phyloP scores from a whole-genome alignment of 495 filamentous ascomycete genomes.

The Apiosordaria backusii region DNA sequence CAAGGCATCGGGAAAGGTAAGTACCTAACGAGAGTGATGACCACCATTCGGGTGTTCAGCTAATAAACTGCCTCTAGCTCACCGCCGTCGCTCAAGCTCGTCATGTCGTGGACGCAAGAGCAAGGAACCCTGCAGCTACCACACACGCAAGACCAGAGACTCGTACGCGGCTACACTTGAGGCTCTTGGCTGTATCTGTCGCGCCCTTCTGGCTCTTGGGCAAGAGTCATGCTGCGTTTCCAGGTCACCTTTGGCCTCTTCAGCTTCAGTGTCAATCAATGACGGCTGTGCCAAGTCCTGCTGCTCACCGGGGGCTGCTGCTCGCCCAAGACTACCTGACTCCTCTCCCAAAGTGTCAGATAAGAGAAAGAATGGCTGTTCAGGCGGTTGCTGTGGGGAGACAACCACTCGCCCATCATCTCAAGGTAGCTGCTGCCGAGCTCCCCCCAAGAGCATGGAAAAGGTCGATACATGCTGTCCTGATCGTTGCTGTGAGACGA shows the following conservation, averaged over 20 bases:
- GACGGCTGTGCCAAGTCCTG: not conserved
- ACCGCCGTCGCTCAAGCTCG: conserved; percentile 4
- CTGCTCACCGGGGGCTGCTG: not conserved
- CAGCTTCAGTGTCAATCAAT: not conserved
- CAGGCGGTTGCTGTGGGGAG: not conserved
- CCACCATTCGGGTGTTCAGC: not conserved
- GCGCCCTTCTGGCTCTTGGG: conserved; percentile 49
- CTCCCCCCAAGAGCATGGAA: no score
- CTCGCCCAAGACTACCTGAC: no score
- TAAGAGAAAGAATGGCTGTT: not conserved
- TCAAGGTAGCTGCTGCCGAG: no score
- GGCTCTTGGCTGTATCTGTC: conserved; percentile 54
- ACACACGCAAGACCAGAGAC: conserved; percentile 32
- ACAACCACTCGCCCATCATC: no score
- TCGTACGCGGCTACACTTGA: conserved; percentile 41
- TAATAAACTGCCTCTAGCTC: not conserved
- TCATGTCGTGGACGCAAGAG: conserved; percentile 18
- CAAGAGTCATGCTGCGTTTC: conserved; percentile 49
- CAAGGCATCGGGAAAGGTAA: not conserved
- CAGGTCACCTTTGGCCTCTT: not conserved
- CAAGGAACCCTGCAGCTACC: conserved; percentile 30
- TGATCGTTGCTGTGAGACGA: not conserved
- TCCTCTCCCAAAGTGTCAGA: not conserved
- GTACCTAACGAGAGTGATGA: not conserved
- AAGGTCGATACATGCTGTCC: no score